A percentile compares a stretch with the other conserved stretches of the same genome.
Conservation (phyloP, 164 flowering plant genomes). For the Aristolochia californica region DNA sequence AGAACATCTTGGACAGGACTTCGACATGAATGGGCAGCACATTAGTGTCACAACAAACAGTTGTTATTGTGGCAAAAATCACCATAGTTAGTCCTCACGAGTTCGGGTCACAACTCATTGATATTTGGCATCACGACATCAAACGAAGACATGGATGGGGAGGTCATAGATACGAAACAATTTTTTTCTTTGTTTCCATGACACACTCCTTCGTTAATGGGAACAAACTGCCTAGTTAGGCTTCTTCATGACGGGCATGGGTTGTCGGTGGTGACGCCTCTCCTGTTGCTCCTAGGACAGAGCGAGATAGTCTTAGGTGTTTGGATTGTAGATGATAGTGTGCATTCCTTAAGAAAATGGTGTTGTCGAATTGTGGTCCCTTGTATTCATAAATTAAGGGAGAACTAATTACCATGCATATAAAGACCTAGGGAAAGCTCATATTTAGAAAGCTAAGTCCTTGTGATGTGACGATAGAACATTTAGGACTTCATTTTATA, state of each 20-base stretch:
- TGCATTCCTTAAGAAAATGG: conserved; percentile 69
- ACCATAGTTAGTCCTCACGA: too few relatives aligned
- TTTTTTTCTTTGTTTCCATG: conserved; percentile 88
- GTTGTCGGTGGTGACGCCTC: conserved; percentile 49
- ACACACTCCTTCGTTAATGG: conserved; percentile 61
- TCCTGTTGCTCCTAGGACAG: conserved; percentile 48
- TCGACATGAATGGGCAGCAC: too few relatives aligned
- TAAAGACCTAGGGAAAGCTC: too few relatives aligned
- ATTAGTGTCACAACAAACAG: too few relatives aligned
- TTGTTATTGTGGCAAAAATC: too few relatives aligned
- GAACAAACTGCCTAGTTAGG: conserved; percentile 66
- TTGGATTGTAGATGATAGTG: conserved; percentile 77
- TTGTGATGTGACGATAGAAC: too few relatives aligned
- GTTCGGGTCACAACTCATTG: conserved; percentile 63
- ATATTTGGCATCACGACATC: conserved; percentile 40
- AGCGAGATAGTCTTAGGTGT: conserved; percentile 52
- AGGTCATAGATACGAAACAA: conserved; percentile 93
- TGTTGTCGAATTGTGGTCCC: conserved; percentile 79
- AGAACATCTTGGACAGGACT: too few relatives aligned
- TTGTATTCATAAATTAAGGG: conserved; percentile 59
- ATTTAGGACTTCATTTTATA: too few relatives aligned
- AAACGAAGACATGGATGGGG: conserved; percentile 62
- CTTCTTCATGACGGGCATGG: conserved; percentile 35
- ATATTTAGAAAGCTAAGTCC: too few relatives aligned
- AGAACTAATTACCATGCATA: too few relatives aligned